Evolutionary conservation across 164 flowering plant species (phyloP).

Genomic region (Magnolia changhungtana): DNA sequence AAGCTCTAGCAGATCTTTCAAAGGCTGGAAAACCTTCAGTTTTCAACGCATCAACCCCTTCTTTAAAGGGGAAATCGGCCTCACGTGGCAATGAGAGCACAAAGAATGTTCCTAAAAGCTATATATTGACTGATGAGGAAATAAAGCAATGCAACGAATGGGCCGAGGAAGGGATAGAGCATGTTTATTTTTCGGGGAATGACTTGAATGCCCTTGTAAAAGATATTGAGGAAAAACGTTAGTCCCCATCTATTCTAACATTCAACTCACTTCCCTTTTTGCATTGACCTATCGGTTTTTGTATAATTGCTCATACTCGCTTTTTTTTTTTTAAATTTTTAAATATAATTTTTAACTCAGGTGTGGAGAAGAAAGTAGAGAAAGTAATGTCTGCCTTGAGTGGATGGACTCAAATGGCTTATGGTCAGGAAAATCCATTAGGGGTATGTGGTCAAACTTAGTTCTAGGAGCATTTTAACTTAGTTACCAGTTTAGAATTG

Average conservation of each 20-base stretch:
- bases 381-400: neutral
- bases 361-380: constrained; percentile 3
- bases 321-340: neutral
- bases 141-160: constrained; percentile 13
- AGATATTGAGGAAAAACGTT: constrained; percentile 11
- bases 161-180: constrained; percentile 22
- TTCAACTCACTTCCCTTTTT: neutral
- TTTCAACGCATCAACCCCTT: neutral
- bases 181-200: constrained; percentile 14
- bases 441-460: neutral
- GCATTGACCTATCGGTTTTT: neutral
- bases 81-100: neutral
- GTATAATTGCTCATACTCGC: too few relatives aligned
- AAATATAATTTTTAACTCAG: neutral
- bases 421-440: neutral
- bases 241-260: neutral
- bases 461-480: too few relatives aligned
- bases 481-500: too few relatives aligned
- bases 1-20: constrained; percentile 17
- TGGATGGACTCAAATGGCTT: constrained; percentile 3
- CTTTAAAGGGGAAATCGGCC: constrained; percentile 9
- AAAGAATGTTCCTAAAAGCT: constrained; percentile 1
- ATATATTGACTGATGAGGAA: constrained; percentile 5
- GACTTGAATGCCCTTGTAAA: constrained; percentile 4
- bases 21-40: constrained; percentile 7